Conservation (phyloP, 129 eudicot species). For the Silybum marianum region DNA sequence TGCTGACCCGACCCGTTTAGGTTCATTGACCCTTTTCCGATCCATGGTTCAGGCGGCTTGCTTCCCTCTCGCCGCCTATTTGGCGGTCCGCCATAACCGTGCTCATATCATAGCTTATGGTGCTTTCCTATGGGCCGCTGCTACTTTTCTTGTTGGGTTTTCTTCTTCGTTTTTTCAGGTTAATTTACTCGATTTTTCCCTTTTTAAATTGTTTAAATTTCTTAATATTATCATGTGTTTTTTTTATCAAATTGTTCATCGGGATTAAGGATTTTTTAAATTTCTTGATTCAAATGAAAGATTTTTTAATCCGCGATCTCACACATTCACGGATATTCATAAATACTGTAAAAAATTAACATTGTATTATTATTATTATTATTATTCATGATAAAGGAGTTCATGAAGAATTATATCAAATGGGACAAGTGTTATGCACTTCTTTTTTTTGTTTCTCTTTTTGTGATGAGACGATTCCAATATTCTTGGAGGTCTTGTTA, state of each 20-base stretch:
- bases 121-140: conserved; percentile 86
- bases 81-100: conserved; percentile 71
- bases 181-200: not conserved
- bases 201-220: not conserved
- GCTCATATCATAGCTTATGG: conserved; percentile 79
- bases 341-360: no score
- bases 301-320: no score
- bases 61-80: conserved; percentile 76
- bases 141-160: conserved; percentile 83
- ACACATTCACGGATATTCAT: no score
- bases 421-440: no score
- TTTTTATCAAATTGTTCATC: not conserved
- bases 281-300: not conserved
- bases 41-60: conserved; percentile 78
- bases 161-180: conserved; percentile 80
- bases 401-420: no score
- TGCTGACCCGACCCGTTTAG: conserved; percentile 72
- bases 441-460: no score
- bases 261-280: not conserved
- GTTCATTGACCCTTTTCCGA: conserved; percentile 73
- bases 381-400: no score
- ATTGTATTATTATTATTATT: no score
- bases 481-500: no score
- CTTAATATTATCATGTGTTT: not conserved
- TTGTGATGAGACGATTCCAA: no score